Conservation (phyloP, 1,284 basidiomycete species). For the Gymnopus androsaceus region DNA sequence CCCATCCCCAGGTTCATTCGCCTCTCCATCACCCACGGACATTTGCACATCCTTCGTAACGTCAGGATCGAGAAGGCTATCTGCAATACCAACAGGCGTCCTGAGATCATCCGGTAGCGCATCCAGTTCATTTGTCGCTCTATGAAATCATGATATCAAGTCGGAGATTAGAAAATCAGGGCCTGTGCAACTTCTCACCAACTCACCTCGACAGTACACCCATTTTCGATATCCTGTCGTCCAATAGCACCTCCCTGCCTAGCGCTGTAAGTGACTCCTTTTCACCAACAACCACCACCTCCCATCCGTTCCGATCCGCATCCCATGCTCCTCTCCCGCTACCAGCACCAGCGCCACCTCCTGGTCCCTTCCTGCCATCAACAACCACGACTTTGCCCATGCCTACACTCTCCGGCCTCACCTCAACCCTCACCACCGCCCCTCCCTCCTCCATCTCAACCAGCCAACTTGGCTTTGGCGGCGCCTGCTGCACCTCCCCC, state of each 20-base stretch:
- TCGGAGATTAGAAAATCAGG: no score
- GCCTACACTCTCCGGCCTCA: slow-evolving; percentile 43
- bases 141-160: slow-evolving; percentile 19
- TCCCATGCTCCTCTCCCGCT: slow-evolving; percentile 30
- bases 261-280: slow-evolving; percentile 70
- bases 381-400: slow-evolving; percentile 13
- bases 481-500: slow-evolving; percentile 63
- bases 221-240: slow-evolving; percentile 65
- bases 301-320: slow-evolving; percentile 36
- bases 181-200: no score
- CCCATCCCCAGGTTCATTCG: slow-evolving; percentile 23
- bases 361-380: slow-evolving; percentile 22
- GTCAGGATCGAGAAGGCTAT: slow-evolving; percentile 52
- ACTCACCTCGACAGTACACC: slow-evolving; percentile 63
- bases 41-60: slow-evolving; percentile 20
- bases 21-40: slow-evolving; percentile 28
- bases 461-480: slow-evolving; percentile 76
- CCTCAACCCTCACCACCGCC: slow-evolving; percentile 61
- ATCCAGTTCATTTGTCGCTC: slow-evolving; percentile 50
- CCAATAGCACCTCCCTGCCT: slow-evolving; percentile 72
- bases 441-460: slow-evolving; percentile 68
- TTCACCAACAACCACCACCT: slow-evolving; percentile 65
- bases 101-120: slow-evolving; percentile 62
- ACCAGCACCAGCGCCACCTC: slow-evolving; percentile 31
- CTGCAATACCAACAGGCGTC: slow-evolving; percentile 63